Evolutionary conservation across 352 stramenopile species (phyloP), one percentile per base, ranked within the genome.

Genomic region (Phytopythium litorale): DNA sequence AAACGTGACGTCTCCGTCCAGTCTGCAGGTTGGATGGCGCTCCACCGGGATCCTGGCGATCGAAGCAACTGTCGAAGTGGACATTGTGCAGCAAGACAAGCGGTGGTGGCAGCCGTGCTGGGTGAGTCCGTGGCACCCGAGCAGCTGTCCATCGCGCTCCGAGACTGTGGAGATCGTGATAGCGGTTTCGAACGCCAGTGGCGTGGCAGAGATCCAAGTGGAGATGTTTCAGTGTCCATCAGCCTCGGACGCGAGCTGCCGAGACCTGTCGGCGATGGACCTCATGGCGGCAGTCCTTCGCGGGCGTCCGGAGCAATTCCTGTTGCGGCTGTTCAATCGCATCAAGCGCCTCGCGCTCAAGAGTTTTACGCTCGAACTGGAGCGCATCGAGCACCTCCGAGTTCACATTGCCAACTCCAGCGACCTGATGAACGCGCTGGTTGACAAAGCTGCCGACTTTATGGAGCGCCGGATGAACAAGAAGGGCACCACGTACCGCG

Each of bases 41-140:
- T 60, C 54, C 6, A 52, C 54, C 0, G 54, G 54, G 4, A 16
- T 42, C n/a, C 7, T 60, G n/a, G 40, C 37, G 2, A n/a, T 60
- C 25, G 37, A 50, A 25, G 40, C 37, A 4, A 49, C 25, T 8
- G 23, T 60, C 5, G 38, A 51, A 6, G 7, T 52, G 21, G 19
- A 18, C 38, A 8, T 38, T 38, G 23, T 13, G 7, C 54, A 60
- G 19, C 54, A 38, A 28, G 54, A 50, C 15, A 60, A 60, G 54
- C 54, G 25, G n/a, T 60, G 54, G 54, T 60, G 54, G 54, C 54
- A 60, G 37, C 54, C 54, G 23, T 60, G 54, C 54, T 60, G 54
- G 54, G 28, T 51, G 21, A 60, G 37, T 51, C 37, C 18, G n/a
- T 38, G 35, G 54, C 54, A 60, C 23, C 54, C 54, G 12, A 52